A percentile compares a stretch with the other conserved stretches of the same genome.
phyloP scores from a whole-genome alignment of 2,329 filamentous ascomycete genomes.

The Aspergillus caelatus region DNA sequence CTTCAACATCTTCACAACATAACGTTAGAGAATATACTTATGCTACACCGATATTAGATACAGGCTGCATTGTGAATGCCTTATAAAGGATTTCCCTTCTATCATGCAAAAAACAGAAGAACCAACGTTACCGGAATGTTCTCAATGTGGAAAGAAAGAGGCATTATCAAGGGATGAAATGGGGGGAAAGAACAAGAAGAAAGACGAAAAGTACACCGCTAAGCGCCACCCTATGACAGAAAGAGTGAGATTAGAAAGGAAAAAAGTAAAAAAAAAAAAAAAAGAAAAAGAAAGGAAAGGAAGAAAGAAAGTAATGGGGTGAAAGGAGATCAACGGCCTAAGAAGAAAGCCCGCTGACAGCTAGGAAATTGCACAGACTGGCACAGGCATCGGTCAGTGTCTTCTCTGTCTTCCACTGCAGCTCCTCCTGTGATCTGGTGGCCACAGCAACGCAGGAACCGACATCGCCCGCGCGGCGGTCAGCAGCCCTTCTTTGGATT shows the following conservation, averaged over 20 bases:
- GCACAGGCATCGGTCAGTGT: slow-evolving; percentile 40
- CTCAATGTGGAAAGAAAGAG: neutral
- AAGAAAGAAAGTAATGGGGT: neutral
- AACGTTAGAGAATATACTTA: slow-evolving; percentile 3
- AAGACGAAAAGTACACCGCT: slow-evolving; percentile 1
- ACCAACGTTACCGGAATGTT: slow-evolving; percentile 2
- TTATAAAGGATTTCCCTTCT: slow-evolving; percentile 11
- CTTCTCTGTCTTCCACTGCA: slow-evolving; percentile 49
- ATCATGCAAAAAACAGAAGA: slow-evolving; percentile 15
- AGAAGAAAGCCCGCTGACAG: slow-evolving; percentile 34
- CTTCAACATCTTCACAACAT: neutral
- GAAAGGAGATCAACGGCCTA: slow-evolving; percentile 6
- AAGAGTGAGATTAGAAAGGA: neutral
- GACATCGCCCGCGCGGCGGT: slow-evolving; percentile 41
- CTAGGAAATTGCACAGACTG: slow-evolving; percentile 42
- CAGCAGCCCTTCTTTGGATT: slow-evolving; percentile 36
- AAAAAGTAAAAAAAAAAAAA: slow-evolving; percentile 7
- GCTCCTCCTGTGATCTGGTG: slow-evolving; percentile 54
- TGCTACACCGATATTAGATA: slow-evolving; percentile 10
- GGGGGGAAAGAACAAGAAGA: neutral
- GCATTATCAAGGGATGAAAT: neutral
- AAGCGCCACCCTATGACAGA: slow-evolving; percentile 13
- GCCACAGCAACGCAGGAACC: slow-evolving; percentile 44
- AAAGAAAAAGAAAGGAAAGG: slow-evolving; percentile 7
- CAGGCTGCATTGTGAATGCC: slow-evolving; percentile 2